Evolutionary conservation across 2,329 filamentous ascomycete genomes (phyloP).

Genomic region (Alternaria brassicicola): DNA sequence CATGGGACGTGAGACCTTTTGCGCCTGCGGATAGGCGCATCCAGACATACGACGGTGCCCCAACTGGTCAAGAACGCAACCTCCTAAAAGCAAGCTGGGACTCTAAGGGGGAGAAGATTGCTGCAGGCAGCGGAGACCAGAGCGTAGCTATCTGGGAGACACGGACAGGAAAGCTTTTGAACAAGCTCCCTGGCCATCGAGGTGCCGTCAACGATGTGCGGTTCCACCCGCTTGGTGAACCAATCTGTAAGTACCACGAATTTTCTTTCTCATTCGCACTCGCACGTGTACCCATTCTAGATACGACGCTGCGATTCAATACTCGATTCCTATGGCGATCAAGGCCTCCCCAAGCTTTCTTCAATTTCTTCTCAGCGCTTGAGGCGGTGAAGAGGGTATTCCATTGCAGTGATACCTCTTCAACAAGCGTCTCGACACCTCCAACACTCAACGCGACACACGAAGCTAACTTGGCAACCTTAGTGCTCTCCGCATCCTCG

Average conservation of each 20-base stretch:
- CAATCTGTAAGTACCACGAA: conserved; percentile 72
- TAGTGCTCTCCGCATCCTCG: conserved; percentile 89
- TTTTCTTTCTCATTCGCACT: background rate
- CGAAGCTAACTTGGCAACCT: conserved; percentile 38
- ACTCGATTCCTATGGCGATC: background rate
- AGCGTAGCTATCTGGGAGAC: conserved; percentile 91
- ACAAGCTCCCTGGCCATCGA: conserved; percentile 94
- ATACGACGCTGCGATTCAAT: background rate
- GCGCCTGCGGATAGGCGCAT: conserved; percentile 85
- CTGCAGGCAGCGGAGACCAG: conserved; percentile 86
- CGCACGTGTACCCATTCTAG: background rate
- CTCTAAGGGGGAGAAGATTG: conserved; percentile 81
- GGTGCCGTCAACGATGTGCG: conserved; percentile 94
- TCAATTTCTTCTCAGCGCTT: background rate
- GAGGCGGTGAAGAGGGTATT: background rate
- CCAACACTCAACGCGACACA: conserved; percentile 8
- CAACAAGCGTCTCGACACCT: conserved; percentile 20
- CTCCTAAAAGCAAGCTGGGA: conserved; percentile 91
- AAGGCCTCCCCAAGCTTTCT: background rate
- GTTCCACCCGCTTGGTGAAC: conserved; percentile 83
- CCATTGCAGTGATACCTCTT: background rate
- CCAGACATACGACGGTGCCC: conserved; percentile 90
- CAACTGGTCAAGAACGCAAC: conserved; percentile 87
- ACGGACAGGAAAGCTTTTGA: conserved; percentile 85
- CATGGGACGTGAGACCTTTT: conserved; percentile 96